These are phyloP conservation scores for Manihot esculenta DNA, from an alignment of 441 rosid species.

Conservation along the genomic window DNA sequence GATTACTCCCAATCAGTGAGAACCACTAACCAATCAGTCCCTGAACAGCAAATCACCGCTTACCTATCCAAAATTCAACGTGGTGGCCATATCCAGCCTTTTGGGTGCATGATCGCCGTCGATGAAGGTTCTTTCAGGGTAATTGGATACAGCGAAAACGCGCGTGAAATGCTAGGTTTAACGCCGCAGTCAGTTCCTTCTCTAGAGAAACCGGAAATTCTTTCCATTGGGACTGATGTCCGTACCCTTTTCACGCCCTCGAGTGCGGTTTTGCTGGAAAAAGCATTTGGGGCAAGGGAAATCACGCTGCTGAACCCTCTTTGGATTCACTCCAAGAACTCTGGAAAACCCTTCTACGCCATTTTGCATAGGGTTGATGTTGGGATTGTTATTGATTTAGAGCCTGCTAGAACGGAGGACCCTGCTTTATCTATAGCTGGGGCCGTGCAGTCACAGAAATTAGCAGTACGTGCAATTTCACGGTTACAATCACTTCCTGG, in stretches of 20 bases:
- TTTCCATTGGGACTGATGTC: constrained; percentile 70
- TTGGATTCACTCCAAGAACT: constrained; percentile 80
- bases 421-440: constrained; percentile 95
- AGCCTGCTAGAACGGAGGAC: constrained; percentile 92
- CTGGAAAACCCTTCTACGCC: constrained; percentile 85
- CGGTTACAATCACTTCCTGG: constrained; percentile 87
- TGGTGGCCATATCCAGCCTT: constrained; percentile 86
- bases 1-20: constrained; percentile 79
- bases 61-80: constrained; percentile 84
- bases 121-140: constrained; percentile 65
- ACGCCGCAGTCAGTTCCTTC: constrained; percentile 79
- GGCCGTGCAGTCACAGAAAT: constrained; percentile 94
- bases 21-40: constrained; percentile 62
- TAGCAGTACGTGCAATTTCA: constrained; percentile 87
- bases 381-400: constrained; percentile 93
- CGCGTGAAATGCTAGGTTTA: constrained; percentile 78
- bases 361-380: constrained; percentile 92
- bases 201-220: constrained; percentile 61
- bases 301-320: constrained; percentile 77
- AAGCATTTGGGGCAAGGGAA: constrained; percentile 83
- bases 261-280: constrained; percentile 60
- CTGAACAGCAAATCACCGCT: constrained; percentile 77
- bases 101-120: constrained; percentile 83
- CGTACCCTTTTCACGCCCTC: constrained; percentile 62
- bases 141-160: constrained; percentile 78